Evolutionary conservation across 495 filamentous ascomycete species (phyloP).

Genomic region (Evernia prunastri): DNA sequence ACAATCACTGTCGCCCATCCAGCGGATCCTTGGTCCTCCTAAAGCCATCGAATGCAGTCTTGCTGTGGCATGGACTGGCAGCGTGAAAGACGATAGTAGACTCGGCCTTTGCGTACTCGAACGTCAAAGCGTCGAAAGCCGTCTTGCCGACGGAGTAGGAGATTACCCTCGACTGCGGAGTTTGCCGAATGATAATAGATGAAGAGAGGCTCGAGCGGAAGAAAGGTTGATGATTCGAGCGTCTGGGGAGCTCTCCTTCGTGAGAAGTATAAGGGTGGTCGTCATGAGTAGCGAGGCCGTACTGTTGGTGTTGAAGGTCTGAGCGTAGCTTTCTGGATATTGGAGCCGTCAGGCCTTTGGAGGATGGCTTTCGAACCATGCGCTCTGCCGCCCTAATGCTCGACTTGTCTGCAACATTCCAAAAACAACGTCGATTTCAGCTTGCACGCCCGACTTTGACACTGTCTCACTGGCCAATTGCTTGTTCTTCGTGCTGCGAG

Average conservation of each 20-base stretch:
- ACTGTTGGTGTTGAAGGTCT: constrained; percentile 42
- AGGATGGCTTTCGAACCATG: constrained; percentile 26
- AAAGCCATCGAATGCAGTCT: constrained; percentile 36
- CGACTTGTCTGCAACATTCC: constrained; percentile 39
- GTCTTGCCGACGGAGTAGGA: constrained; percentile 51
- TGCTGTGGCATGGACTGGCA: constrained; percentile 29
- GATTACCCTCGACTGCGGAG: constrained; percentile 11
- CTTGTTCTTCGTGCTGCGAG: constrained; percentile 23
- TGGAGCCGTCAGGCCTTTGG: constrained; percentile 8
- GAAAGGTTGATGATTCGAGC: constrained; percentile 25
- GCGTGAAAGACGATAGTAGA: constrained; percentile 35
- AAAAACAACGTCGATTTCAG: constrained; percentile 38
- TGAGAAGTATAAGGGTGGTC: constrained; percentile 40
- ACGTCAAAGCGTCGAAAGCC: constrained; percentile 44
- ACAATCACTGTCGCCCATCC: constrained; percentile 30
- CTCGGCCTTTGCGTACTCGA: constrained; percentile 41
- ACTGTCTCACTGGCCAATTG: constrained; percentile 22
- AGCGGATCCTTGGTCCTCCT: constrained; percentile 29
- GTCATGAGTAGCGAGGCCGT: constrained; percentile 40
- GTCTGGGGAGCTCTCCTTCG: constrained; percentile 31
- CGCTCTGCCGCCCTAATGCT: constrained; percentile 39
- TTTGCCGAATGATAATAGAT: constrained; percentile 12
- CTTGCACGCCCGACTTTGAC: constrained; percentile 16
- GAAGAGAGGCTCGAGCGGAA: constrained; percentile 18
- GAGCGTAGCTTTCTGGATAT: constrained; percentile 24